Evolutionary conservation across 768 basidiomycete species (phyloP).

Genomic region (Leccinum variicolor): DNA sequence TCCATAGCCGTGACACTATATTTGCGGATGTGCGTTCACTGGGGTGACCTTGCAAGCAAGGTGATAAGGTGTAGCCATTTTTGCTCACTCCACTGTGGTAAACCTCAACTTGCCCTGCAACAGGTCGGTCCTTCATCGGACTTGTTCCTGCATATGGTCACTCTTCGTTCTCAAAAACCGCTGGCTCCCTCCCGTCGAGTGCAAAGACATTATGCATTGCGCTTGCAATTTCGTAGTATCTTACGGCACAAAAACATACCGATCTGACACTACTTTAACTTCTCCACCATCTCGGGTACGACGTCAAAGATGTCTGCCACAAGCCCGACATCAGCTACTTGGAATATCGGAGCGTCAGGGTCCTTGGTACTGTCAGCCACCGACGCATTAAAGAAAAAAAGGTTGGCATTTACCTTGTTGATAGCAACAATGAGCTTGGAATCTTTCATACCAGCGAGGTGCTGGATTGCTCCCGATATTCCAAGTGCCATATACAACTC

Average conservation of each 20-base stretch:
- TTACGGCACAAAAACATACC: constrained; percentile 19
- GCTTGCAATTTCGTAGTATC: background rate
- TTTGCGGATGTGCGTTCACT: too few relatives aligned
- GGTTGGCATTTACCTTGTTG: constrained; percentile 67
- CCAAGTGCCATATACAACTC: constrained; percentile 95
- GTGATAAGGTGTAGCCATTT: too few relatives aligned
- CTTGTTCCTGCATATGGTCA: background rate
- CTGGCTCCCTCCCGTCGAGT: background rate
- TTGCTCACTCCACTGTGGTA: too few relatives aligned
- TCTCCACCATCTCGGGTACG: constrained; percentile 87
- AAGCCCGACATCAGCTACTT: constrained; percentile 93
- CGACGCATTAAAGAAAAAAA: background rate
- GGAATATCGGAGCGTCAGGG: constrained; percentile 97
- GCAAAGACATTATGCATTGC: background rate
- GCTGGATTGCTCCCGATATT: constrained; percentile 98
- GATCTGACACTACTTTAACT: constrained; percentile 54
- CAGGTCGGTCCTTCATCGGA: too few relatives aligned
- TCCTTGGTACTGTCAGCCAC: constrained; percentile 52
- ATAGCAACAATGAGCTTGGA: constrained; percentile 97
- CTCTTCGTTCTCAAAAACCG: background rate
- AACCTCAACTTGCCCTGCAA: too few relatives aligned
- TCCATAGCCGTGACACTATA: too few relatives aligned
- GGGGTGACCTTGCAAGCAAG: too few relatives aligned
- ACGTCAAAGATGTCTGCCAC: constrained; percentile 91
- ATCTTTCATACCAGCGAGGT: constrained; percentile 99